Evolutionary conservation across 768 basidiomycete species (phyloP).

Genomic region (Boletus sp.): DNA sequence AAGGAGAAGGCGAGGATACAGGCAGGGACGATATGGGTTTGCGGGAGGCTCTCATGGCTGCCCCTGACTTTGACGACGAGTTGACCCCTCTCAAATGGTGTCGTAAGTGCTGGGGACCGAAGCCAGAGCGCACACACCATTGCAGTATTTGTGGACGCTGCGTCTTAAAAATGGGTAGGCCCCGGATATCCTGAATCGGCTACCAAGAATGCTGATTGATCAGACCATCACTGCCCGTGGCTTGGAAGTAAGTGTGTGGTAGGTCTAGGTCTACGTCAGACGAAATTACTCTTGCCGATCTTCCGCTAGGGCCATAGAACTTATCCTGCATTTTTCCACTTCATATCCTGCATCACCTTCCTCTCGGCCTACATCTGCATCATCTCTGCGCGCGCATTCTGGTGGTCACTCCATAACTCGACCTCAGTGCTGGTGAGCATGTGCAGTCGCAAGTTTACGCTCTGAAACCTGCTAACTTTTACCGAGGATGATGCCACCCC

Average conservation of each 20-base stretch:
- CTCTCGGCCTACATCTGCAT: slow-evolving; percentile 59
- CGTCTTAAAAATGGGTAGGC: slow-evolving; percentile 79
- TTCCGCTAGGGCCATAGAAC: slow-evolving; percentile 68
- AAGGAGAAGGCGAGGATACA: slow-evolving; percentile 29
- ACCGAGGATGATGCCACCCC: slow-evolving; percentile 60
- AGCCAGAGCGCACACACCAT: slow-evolving; percentile 79
- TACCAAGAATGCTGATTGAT: slow-evolving; percentile 7
- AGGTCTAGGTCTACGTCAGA: slow-evolving; percentile 22
- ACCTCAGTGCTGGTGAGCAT: slow-evolving; percentile 50
- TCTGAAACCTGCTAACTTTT: slow-evolving; percentile 2
- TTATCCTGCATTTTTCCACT: slow-evolving; percentile 81
- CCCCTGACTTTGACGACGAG: slow-evolving; percentile 49
- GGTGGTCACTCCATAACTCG: slow-evolving; percentile 65
- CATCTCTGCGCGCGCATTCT: slow-evolving; percentile 51
- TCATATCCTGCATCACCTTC: slow-evolving; percentile 60
- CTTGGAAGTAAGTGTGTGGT: slow-evolving; percentile 74
- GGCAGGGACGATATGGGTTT: slow-evolving; percentile 46
- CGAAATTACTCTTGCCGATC: neutral
- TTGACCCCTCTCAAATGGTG: slow-evolving; percentile 67
- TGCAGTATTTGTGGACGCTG: slow-evolving; percentile 73
- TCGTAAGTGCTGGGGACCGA: slow-evolving; percentile 72
- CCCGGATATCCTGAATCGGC: neutral
- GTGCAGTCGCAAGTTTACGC: neutral
- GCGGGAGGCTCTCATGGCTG: slow-evolving; percentile 57
- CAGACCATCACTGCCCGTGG: slow-evolving; percentile 90